Evolutionary conservation across 345 rosid genomes (phyloP).

Genomic region (Lepidium didymum): DNA sequence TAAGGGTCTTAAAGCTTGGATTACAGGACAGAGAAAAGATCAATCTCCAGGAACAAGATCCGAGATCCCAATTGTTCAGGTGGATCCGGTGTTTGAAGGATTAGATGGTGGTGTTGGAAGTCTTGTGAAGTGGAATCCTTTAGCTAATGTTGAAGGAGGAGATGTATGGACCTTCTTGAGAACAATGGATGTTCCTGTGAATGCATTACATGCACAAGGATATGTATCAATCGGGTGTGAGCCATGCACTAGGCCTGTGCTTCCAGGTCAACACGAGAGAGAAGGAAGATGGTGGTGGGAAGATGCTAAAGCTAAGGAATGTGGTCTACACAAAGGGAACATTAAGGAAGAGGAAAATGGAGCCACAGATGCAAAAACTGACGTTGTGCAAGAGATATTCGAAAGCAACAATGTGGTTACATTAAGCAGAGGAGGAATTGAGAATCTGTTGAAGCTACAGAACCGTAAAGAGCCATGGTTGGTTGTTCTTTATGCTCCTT

Average conservation of each 20-base stretch:
- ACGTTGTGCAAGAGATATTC: slow-evolving; percentile 49
- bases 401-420: slow-evolving; percentile 51
- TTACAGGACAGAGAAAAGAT: slow-evolving; percentile 94
- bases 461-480: slow-evolving; percentile 79
- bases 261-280: slow-evolving; percentile 97
- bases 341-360: slow-evolving; percentile 50
- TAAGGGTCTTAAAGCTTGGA: slow-evolving; percentile 90
- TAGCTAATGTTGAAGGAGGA: slow-evolving; percentile 67
- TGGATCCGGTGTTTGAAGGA: slow-evolving; percentile 89
- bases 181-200: slow-evolving; percentile 83
- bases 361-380: slow-evolving; percentile 25
- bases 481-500: slow-evolving; percentile 89
- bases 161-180: slow-evolving; percentile 83
- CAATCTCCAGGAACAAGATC: slow-evolving; percentile 85
- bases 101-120: slow-evolving; percentile 81
- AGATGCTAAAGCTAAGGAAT: slow-evolving; percentile 95
- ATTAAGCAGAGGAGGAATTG: slow-evolving; percentile 67
- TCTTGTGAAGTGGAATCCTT: slow-evolving; percentile 94
- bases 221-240: slow-evolving; percentile 94
- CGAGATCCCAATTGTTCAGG: slow-evolving; percentile 80
- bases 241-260: slow-evolving; percentile 92
- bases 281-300: slow-evolving; percentile 99
- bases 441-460: slow-evolving; percentile 61
- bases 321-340: slow-evolving; percentile 92
- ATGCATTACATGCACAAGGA: slow-evolving; percentile 65